Percentiles rank a stretch among this genome's conserved stretches.
Evolutionary conservation across 2,329 filamentous ascomycete species (phyloP).

Genomic region (Coniochaeta ligniaria): DNA sequence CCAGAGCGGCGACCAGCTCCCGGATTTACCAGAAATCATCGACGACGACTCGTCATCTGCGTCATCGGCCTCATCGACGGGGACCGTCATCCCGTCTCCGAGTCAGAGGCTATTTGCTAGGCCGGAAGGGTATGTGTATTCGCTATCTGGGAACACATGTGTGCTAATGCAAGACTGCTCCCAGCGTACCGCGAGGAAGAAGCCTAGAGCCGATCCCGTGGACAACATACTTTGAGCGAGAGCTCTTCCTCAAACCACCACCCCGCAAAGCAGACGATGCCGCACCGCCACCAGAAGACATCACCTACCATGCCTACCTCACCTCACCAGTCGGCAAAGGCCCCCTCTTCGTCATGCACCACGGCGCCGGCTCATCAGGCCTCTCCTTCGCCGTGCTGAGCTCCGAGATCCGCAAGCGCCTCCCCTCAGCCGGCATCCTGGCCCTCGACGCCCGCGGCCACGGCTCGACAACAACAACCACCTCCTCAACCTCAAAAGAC

Average conservation of each 20-base stretch:
- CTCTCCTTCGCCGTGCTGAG: slow-evolving; percentile 83
- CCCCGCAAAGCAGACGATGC: slow-evolving; percentile 17
- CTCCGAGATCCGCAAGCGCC: slow-evolving; percentile 65
- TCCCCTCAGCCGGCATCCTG: slow-evolving; percentile 77
- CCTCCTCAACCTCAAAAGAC: slow-evolving; percentile 14
- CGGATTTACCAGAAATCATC: slow-evolving; percentile 33
- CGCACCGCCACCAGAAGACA: slow-evolving; percentile 25
- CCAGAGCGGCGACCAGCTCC: slow-evolving; percentile 17
- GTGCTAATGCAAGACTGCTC: slow-evolving; percentile 12
- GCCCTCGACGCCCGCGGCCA: slow-evolving; percentile 84
- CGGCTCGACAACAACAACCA: slow-evolving; percentile 57
- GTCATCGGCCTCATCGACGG: slow-evolving; percentile 86
- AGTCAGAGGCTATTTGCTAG: slow-evolving; percentile 67
- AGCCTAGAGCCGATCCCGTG: slow-evolving; percentile 65
- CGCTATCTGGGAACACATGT: not conserved
- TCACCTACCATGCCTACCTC: slow-evolving; percentile 79
- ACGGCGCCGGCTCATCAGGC: slow-evolving; percentile 89
- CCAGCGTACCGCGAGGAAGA: slow-evolving; percentile 41
- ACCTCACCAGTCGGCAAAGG: slow-evolving; percentile 70
- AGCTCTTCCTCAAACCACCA: slow-evolving; percentile 62
- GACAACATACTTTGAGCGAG: slow-evolving; percentile 86
- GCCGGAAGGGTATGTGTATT: slow-evolving; percentile 52
- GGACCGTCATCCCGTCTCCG: slow-evolving; percentile 78
- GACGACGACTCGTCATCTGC: slow-evolving; percentile 68
- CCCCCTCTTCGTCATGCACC: slow-evolving; percentile 87